Base-by-base conservation (phyloP, 768 basidiomycete genomes). In the Leccinum aurantiacum region DNA sequence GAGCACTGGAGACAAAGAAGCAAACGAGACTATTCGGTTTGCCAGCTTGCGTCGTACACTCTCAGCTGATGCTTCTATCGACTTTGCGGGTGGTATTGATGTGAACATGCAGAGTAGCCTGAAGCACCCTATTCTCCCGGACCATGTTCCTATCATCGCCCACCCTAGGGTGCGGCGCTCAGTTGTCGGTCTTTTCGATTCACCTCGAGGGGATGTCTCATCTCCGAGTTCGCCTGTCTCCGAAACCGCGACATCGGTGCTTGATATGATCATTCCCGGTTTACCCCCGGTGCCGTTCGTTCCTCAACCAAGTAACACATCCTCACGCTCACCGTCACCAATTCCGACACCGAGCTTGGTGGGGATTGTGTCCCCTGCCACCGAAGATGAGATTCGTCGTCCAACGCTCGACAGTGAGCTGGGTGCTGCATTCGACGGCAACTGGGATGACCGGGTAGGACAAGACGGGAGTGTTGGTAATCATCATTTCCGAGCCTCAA, bases 121-220 rank as follows among this genome's bases (percentile, higher is more conserved):
- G 49, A 66, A 50, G 35, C 58, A 58, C 1, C 46, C 62, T 25
- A 22, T 57, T 50, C 53, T 60, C 44, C 54, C 59, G 3, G 71
- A 66, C 38, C 63, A 59, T 31, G 55, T 61, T 41, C 71, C 72
- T n/a, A 27, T 57, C 22, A 24, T 60, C 22, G 41, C 64, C 44
- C 61, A 70, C 52, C 64, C 74, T 44, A 78, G 73, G 60, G 53
- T 75, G 7, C 73, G 81, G 38, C 86, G 82, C 61, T 84, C 83
- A 11, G 82, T 89, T 25, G 78, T 88, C 35, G 87, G 86, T 13
- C 73, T 89, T 7, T 90, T 90, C 63, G 83, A 86, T 65, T 62
- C 67, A 8, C 67, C 72, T 46, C 61, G 65, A 22, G 60, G 66
- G 22, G 60, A 46, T 35, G 50, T 49, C 4, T 10, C 17, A 29